Conservation (phyloP, 441 rosid species). For the Adansonia gregorii region DNA sequence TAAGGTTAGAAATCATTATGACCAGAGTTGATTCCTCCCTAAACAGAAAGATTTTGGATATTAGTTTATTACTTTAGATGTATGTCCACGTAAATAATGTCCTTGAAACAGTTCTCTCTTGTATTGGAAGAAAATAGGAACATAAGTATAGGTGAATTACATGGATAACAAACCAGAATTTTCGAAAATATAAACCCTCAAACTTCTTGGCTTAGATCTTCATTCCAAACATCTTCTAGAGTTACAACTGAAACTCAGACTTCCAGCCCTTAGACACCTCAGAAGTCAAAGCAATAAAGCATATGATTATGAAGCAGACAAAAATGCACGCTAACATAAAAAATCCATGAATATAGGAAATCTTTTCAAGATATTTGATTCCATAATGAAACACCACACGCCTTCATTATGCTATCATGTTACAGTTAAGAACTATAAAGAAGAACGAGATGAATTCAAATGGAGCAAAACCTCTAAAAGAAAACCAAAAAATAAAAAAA, state of each 20-base stretch:
- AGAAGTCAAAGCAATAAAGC: conserved; percentile 15
- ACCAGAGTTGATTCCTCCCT: background rate
- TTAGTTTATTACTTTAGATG: conserved; percentile 5
- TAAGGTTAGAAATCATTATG: conserved; percentile 26
- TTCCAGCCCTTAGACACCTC: conserved; percentile 29
- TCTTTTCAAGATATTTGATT: conserved; percentile 13
- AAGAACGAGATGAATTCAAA: background rate
- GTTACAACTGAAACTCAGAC: conserved; percentile 81
- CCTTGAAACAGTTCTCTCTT: conserved; percentile 9
- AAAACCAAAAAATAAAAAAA: conserved; percentile 6
- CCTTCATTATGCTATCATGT: background rate
- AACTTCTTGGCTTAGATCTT: conserved; percentile 99
- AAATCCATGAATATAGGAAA: background rate
- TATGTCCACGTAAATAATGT: background rate
- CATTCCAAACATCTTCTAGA: conserved; percentile 95
- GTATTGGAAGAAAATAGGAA: conserved; percentile 21
- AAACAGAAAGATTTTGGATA: background rate
- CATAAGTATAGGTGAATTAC: conserved; percentile 21
- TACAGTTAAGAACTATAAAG: conserved; percentile 2
- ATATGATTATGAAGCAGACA: background rate
- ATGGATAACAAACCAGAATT: conserved; percentile 70
- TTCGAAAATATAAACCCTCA: conserved; percentile 98
- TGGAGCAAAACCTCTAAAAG: background rate
- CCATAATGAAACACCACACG: background rate
- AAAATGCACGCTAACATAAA: background rate